These are phyloP conservation scores for Solanum tacnaense DNA, from an alignment of 257 asterid genomes.

Conservation along the genomic window DNA sequence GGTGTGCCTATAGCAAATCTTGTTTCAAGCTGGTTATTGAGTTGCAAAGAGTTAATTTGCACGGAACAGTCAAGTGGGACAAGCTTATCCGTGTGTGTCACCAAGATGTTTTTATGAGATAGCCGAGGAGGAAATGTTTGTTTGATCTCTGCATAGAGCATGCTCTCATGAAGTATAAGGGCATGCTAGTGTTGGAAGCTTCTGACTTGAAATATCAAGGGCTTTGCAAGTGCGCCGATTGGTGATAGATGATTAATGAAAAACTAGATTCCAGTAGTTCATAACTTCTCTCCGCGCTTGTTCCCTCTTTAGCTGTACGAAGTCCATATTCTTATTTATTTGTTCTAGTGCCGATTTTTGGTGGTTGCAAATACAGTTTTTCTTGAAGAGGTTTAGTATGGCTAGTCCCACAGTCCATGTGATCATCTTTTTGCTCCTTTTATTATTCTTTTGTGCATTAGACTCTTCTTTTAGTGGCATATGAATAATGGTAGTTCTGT, in stretches of 20 bases:
- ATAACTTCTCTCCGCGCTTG: constrained; percentile 23
- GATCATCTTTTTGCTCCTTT: background rate
- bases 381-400: constrained; percentile 14
- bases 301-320: constrained; percentile 39
- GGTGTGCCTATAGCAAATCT: constrained; percentile 4
- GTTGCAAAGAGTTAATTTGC: background rate
- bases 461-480: constrained; percentile 8
- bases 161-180: constrained; percentile 15
- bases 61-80: constrained; percentile 3
- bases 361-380: constrained; percentile 23
- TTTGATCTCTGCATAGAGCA: constrained; percentile 30
- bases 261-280: constrained; percentile 23
- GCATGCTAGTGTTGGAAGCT: constrained; percentile 10
- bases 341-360: constrained; percentile 28
- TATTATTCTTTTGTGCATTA: constrained; percentile 1
- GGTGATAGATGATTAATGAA: constrained; percentile 34
- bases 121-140: constrained; percentile 17
- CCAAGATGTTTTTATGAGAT: constrained; percentile 22
- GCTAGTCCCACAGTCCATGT: constrained; percentile 6
- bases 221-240: constrained; percentile 24
- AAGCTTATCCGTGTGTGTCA: constrained; percentile 10
- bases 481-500: background rate
- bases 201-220: constrained; percentile 9
- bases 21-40: constrained; percentile 4
- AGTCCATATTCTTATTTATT: constrained; percentile 30